Evolutionary conservation across 2,329 filamentous ascomycete species (phyloP), one percentile per base, ranked within the genome.

Genomic region (Hortaea sp.): DNA sequence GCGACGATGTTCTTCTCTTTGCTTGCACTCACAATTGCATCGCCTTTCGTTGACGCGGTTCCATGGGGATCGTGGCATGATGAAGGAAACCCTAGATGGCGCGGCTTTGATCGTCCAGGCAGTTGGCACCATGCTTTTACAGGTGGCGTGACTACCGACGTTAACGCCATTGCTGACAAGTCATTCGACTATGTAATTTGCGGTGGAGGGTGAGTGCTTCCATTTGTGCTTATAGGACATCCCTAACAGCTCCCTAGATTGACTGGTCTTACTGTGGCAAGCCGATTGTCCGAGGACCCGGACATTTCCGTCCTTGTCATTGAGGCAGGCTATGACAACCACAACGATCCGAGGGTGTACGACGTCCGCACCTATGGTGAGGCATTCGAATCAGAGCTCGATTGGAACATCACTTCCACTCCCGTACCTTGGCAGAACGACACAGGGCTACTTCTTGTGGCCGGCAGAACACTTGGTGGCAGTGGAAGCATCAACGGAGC

Each of bases 401-500:
- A 59, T 49, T 59, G 49, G 55, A 55, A 43, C 27, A 40, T 58
- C 12, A 30, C 42, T 5, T 47, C 55, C 6, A 45, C 46, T 9
- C 57, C 57, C 6, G 43, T 60, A 11, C 28, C 44, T 20, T 56
- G 52, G 52, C 55, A 58, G 43, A 49, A 57, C 39, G 41, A 46
- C 39, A 43, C 44, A 1, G 37, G 35, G 28, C 50, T 57, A 5
- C 53, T 48, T 6, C 47, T 60, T 9, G 54, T 55, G 13, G 55
- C 57, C 4, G 57, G 57, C 39, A 57, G 52, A 43, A 58, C 50
- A 6, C 54, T 59, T 6, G 57, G 57, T 30, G 57, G 57, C 1
- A 56, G 50, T 39, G 55, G 50, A 38, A 54, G 51, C 30, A 46
- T 60, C 13, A 60, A 59, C 34, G 57, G 57, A 10, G 57, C 57